Percentiles rank a stretch among this genome's conserved stretches.
phyloP scores from a whole-genome alignment of 2,329 filamentous ascomycete species.

The Sordariomycetes sp. region DNA sequence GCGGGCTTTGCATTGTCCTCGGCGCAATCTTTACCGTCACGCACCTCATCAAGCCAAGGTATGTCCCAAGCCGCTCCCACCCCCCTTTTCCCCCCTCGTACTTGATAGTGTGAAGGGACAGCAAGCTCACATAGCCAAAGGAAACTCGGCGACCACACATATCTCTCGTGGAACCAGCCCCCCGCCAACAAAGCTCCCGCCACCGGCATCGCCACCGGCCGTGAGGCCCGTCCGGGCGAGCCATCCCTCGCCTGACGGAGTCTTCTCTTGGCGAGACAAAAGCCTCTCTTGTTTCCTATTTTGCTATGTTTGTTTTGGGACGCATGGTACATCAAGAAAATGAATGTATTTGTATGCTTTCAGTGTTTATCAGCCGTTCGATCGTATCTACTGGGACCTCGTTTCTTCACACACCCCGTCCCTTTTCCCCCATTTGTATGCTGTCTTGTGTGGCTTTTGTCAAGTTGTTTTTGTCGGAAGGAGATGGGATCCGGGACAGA shows the following conservation, averaged over 20 bases:
- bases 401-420: neutral
- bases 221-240: conserved; percentile 35
- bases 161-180: conserved; percentile 81
- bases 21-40: conserved; percentile 81
- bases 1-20: conserved; percentile 81
- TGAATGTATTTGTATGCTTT: neutral
- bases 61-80: conserved; percentile 22
- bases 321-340: neutral
- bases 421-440: neutral
- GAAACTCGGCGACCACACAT: conserved; percentile 96
- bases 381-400: neutral
- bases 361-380: neutral
- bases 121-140: conserved; percentile 27
- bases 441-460: neutral
- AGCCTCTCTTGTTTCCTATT: neutral
- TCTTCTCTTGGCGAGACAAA: neutral
- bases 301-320: neutral
- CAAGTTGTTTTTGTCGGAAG: too few relatives aligned
- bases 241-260: conserved; percentile 10
- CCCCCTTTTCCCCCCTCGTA: neutral
- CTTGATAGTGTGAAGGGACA: neutral
- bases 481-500: neutral
- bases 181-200: conserved; percentile 28
- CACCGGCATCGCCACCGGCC: conserved; percentile 37
- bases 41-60: conserved; percentile 85